These are phyloP conservation scores for Aspergillus sp. DNA, from an alignment of 2,329 filamentous ascomycete genomes.

Conservation along the genomic window DNA sequence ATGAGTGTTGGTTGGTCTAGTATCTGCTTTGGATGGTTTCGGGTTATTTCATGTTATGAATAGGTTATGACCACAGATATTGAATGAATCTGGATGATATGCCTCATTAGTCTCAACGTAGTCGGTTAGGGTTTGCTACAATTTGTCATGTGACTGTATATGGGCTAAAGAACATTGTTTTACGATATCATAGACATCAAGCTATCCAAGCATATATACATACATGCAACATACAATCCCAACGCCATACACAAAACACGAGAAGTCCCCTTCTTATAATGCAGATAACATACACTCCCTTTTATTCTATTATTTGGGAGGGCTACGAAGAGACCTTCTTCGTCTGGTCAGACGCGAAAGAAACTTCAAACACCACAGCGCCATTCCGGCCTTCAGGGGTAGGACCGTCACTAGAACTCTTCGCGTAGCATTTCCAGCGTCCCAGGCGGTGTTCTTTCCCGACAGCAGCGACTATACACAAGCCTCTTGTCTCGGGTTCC, in stretches of 20 bases:
- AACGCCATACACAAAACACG: neutral
- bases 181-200: too few relatives aligned
- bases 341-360: slow-evolving; percentile 27
- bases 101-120: neutral
- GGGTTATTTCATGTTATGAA: too few relatives aligned
- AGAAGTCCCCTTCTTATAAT: neutral
- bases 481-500: slow-evolving; percentile 48
- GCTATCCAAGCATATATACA: neutral
- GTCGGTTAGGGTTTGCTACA: neutral
- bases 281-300: neutral
- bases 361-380: slow-evolving; percentile 80
- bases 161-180: too few relatives aligned
- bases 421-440: slow-evolving; percentile 58
- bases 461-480: slow-evolving; percentile 79
- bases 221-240: neutral
- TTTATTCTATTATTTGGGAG: neutral
- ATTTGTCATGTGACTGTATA: neutral
- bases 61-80: too few relatives aligned
- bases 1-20: neutral
- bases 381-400: slow-evolving; percentile 61
- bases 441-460: slow-evolving; percentile 82
- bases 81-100: too few relatives aligned
- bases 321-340: neutral
- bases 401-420: slow-evolving; percentile 30
- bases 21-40: neutral